Evolutionary conservation across 352 stramenopile genomes (phyloP), one percentile per base, ranked within the genome.

Genomic region (Phytophthora gonapodyides): DNA sequence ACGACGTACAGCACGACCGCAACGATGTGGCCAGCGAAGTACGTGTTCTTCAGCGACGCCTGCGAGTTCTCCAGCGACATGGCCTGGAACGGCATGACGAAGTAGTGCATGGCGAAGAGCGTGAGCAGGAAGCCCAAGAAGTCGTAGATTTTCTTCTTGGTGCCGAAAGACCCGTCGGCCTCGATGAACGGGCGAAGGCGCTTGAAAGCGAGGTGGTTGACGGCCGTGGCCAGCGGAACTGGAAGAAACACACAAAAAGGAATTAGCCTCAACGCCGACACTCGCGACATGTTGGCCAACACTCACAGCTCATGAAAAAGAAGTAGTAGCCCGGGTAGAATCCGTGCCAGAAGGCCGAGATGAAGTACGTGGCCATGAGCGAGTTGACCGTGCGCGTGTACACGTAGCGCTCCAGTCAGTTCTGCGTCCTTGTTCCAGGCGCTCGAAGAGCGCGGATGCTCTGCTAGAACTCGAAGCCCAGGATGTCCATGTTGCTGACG

Each of bases 331-430:
- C 96, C 9, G 96, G 96, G 70, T 99, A 99, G 63, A 99, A 99
- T n/a, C 97, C 97, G 75, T 99, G 97, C 97, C 97, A 99, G 49
- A 99, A 87, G 0, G 96, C 97, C 35, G 91, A 98, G 38, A 98
- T 83, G 7, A 90, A 88, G 78, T 99, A 99, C 17, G 96, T 98
- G 9, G 88, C 91, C 24, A 97, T 51, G 7, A 99, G 69, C 51
- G 85, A 98, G 69, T 97, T 97, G 60, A 79, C 80, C 2, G 93
- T 98, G 41, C 97, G 91, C n/a, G 94, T 92, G 82, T 99, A 99
- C 15, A 98, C 96, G 75, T 99, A 99, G 38, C 92, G 89, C 59
- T 98, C 91, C 36, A 99, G 81, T 96, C 97, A 99, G 33, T 88
- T 80, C 73, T 97, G 89, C 34, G 94, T 99, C 96, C 68, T 98